phyloP scores from a whole-genome alignment of 2,329 filamentous ascomycete genomes.

The Leptographium wingfieldii region DNA sequence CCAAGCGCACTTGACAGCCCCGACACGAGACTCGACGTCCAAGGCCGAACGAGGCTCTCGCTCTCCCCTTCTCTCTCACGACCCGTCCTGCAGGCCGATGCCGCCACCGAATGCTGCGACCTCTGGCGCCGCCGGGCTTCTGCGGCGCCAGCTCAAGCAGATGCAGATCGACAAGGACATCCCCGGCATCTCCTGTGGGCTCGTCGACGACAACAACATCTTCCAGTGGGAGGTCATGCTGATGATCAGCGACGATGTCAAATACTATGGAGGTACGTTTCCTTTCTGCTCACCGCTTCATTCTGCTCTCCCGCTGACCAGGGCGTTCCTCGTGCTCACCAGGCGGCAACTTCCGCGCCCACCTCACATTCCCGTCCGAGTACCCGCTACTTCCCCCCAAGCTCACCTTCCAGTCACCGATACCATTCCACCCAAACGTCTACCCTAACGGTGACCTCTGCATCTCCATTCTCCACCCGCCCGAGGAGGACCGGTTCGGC shows the following conservation, averaged over 20 bases:
- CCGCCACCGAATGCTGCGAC: constrained; percentile 6
- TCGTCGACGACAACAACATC: constrained; percentile 73
- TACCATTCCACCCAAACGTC: constrained; percentile 90
- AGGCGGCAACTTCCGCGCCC: constrained; percentile 89
- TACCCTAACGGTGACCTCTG: constrained; percentile 81
- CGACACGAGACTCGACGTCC: background rate
- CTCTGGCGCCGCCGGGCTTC: constrained; percentile 44
- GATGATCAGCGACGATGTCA: constrained; percentile 92
- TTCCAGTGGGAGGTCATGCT: constrained; percentile 99
- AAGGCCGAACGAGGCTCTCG: background rate
- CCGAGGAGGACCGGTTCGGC: constrained; percentile 85
- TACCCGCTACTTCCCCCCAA: constrained; percentile 84
- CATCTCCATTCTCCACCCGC: constrained; percentile 93
- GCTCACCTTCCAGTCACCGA: constrained; percentile 72
- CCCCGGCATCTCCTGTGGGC: constrained; percentile 83
- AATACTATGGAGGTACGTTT: constrained; percentile 73
- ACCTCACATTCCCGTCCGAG: constrained; percentile 67
- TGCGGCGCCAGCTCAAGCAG: constrained; percentile 79
- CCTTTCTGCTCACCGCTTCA: background rate
- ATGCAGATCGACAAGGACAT: constrained; percentile 89
- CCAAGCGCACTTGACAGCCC: background rate
- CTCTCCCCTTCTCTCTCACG: background rate
- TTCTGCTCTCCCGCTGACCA: background rate
- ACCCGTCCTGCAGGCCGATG: background rate
- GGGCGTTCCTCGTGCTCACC: background rate